Base-by-base conservation (phyloP, 2,329 filamentous ascomycete species). In the Fusarium sp. region DNA sequence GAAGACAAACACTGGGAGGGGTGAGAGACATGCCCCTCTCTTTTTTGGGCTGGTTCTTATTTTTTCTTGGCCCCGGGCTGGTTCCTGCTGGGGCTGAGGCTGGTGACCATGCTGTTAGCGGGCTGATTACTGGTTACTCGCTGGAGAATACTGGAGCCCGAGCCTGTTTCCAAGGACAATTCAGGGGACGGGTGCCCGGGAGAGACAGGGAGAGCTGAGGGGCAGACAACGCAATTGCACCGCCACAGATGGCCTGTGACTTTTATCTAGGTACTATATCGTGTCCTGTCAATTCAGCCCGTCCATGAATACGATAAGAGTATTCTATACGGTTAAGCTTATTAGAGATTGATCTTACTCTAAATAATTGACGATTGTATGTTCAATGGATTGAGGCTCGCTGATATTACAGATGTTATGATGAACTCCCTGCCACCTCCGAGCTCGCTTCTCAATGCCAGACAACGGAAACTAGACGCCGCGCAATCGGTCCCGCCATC, bases 1-100 rank as follows among this genome's bases (percentile, higher is more conserved):
- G 68, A 70, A 67, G 71, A 62, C 68, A 59, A 74, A 65, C 58
- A 58, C 70, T 54, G 42, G 68, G 71, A 74, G 73, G 72, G 69
- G 73, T 72, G 63, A 66, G 71, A 61, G 65, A 64, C 64, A 63
- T 58, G 54, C 50, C 57, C 54, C 49, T 50, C 53, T 58, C 56
- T 63, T 53, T 64, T 58, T 54, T 44, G 63, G 66, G 63, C 66
- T 44, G 40, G 56, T 56, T 51, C 61, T 63, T 65, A 62, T 58
- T 62, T 68, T 70, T 61, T 69, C 64, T 61, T 57, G 69, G 69
- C 55, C 61, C 69, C 70, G 68, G 61, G 68, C 61, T 69, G 44
- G 45, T 57, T 51, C 18, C 42, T 63, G 52, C 64, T 67, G 54
- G 53, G 65, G 59, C 66, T 49, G 50, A 46, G 59, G 60, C 66